Percentiles rank a stretch among this genome's conserved stretches.
phyloP scores from a whole-genome alignment of 2,329 filamentous ascomycete genomes.

The Mollisiaceae sp. region DNA sequence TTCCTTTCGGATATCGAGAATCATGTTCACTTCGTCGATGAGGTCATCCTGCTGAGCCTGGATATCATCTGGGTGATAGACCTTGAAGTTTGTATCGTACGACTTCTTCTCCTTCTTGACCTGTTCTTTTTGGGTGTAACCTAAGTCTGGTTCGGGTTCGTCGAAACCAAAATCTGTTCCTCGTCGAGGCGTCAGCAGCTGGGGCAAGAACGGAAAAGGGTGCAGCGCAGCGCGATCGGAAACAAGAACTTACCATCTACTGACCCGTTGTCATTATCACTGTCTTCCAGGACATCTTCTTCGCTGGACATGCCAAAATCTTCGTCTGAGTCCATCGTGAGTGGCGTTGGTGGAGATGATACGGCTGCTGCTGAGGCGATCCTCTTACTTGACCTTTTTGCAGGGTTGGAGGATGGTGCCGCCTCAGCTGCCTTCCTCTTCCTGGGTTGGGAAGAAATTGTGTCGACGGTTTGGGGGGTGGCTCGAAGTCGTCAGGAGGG shows the following conservation, averaged over 20 bases:
- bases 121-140: conserved; percentile 63
- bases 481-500: conserved; percentile 36
- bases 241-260: conserved; percentile 41
- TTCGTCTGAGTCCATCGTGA: conserved; percentile 89
- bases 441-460: conserved; percentile 57
- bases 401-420: conserved; percentile 41
- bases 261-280: conserved; percentile 74
- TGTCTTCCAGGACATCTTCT: conserved; percentile 75
- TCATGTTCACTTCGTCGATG: conserved; percentile 87
- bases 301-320: conserved; percentile 85
- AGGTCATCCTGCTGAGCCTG: conserved; percentile 84
- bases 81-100: conserved; percentile 85
- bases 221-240: neutral
- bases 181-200: conserved; percentile 12
- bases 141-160: conserved; percentile 54
- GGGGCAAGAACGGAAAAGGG: neutral
- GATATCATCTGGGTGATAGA: conserved; percentile 81
- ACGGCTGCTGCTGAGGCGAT: conserved; percentile 46
- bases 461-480: conserved; percentile 44
- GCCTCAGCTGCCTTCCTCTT: conserved; percentile 59
- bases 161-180: conserved; percentile 49
- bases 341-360: conserved; percentile 58
- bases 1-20: conserved; percentile 87
- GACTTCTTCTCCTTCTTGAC: conserved; percentile 74
- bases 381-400: conserved; percentile 42